A percentile compares a stretch with the other conserved stretches of the same genome.
Conservation (phyloP, 176 grass and related monocot genomes). For the Juncus effusus region DNA sequence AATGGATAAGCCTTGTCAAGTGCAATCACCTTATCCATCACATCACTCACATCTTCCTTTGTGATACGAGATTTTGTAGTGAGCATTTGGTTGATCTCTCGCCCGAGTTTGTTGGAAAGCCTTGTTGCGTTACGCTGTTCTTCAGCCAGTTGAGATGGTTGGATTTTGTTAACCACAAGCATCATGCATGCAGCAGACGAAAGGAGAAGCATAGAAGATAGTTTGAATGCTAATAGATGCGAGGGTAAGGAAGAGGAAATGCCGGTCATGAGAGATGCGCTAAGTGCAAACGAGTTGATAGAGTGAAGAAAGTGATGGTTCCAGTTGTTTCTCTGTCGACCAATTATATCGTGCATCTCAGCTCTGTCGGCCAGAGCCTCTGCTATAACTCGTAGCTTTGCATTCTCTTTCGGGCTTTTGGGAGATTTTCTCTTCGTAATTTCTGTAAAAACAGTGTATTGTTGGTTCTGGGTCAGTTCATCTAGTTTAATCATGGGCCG, state of each 20-base stretch:
- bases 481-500: slow-evolving; percentile 5
- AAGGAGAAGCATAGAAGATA: slow-evolving; percentile 31
- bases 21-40: slow-evolving; percentile 20
- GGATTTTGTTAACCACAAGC: slow-evolving; percentile 33
- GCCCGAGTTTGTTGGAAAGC: slow-evolving; percentile 31
- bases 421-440: background rate
- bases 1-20: slow-evolving; percentile 41
- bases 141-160: slow-evolving; percentile 39
- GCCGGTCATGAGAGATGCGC: slow-evolving; percentile 27
- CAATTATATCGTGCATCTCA: slow-evolving; percentile 42
- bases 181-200: slow-evolving; percentile 21
- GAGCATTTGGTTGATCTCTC: slow-evolving; percentile 9
- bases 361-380: slow-evolving; percentile 22
- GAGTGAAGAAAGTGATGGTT: slow-evolving; percentile 34
- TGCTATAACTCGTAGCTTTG: slow-evolving; percentile 27
- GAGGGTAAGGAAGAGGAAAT: background rate
- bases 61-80: slow-evolving; percentile 11
- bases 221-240: slow-evolving; percentile 25
- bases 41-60: slow-evolving; percentile 14
- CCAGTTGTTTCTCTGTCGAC: slow-evolving; percentile 34
- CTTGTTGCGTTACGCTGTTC: slow-evolving; percentile 35
- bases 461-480: slow-evolving; percentile 2
- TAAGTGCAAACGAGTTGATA: slow-evolving; percentile 30
- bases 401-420: background rate
- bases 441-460: background rate